Percentiles rank a stretch among this genome's conserved stretches.
These are phyloP conservation scores for Exophiala lecanii-corni DNA, from an alignment of 2,329 filamentous ascomycete species.

Conservation along the genomic window DNA sequence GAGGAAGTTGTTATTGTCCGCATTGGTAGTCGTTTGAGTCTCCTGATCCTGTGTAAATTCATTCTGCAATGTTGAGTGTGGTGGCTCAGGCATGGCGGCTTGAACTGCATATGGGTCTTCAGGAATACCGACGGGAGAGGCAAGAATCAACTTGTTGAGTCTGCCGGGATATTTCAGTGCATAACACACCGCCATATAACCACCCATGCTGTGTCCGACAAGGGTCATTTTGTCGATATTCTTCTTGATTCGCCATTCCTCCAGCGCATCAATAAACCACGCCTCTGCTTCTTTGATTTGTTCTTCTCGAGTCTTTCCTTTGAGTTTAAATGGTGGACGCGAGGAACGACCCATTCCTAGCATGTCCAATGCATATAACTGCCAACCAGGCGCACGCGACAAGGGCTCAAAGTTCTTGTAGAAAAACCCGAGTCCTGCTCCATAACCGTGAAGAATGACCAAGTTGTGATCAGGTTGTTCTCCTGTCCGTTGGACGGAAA, in stretches of 20 bases:
- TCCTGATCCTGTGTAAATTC: constrained; percentile 76
- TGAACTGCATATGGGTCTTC: constrained; percentile 87
- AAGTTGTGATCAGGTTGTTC: constrained; percentile 79
- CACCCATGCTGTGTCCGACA: constrained; percentile 86
- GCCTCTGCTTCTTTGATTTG: constrained; percentile 86
- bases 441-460: constrained; percentile 95
- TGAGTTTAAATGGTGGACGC: constrained; percentile 76
- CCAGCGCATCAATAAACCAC: constrained; percentile 93
- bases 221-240: constrained; percentile 92
- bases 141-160: constrained; percentile 92
- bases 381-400: constrained; percentile 74
- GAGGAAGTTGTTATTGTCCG: constrained; percentile 52
- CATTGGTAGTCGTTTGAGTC: constrained; percentile 34
- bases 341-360: constrained; percentile 89
- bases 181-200: constrained; percentile 92
- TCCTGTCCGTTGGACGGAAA: constrained; percentile 77
- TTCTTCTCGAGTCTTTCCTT: constrained; percentile 71
- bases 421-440: constrained; percentile 93
- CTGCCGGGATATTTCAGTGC: constrained; percentile 93
- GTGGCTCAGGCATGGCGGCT: constrained; percentile 72
- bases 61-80: constrained; percentile 65
- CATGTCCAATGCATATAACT: constrained; percentile 89
- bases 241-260: constrained; percentile 87
- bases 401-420: constrained; percentile 96
- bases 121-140: constrained; percentile 88